Evolutionary conservation across 441 rosid genomes (phyloP), one percentile per base, ranked within the genome.

Genomic region (Aleurites moluccanus): DNA sequence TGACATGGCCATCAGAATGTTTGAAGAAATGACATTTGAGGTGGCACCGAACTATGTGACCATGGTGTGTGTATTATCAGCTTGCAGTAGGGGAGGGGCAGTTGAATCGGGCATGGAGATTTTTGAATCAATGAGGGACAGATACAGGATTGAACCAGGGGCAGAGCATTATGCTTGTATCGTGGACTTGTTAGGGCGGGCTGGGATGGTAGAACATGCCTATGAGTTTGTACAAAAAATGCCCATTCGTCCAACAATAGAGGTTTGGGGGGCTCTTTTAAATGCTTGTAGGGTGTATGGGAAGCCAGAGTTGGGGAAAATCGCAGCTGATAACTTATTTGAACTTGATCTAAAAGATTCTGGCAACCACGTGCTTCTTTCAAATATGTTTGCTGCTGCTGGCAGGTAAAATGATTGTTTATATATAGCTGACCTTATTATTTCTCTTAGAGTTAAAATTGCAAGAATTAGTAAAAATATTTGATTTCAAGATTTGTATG

Each of bases 201-300:
- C 97, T 28, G 99, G 98, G 50, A 83, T 88, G 92, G 92, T 92
- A 45, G 93, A 90, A 64, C 72, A 27, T 59, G 97, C 97, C 49
- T 89, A 86, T 42, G 83, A 89, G 38, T 78, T 92, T 44, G 81
- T 90, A 30, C 81, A 77, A 75, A 76, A 85, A 81, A 86, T 94
- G 90, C 92, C n/a, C 25, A 80, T 92, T 44, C 73, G 9, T 68
- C 98, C 94, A 4, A 89, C 94, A 10, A 83, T 89, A 65, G 84
- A 95, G 35, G 81, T n/a, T n/a, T 94, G 99, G 99, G 97, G 99
- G 2, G 91, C 98, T 72, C 94, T 94, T 79, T 88, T 92, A 67
- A 92, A 88, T 83, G 98, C 96, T 67, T 89, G 97, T 72, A 84
- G 90, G 86, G 90, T 92, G 72, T 80, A 91, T 75, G 71, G 85